Base-by-base conservation (phyloP, 1,284 basidiomycete species). In the Pyrrhoderma lamaoense region DNA sequence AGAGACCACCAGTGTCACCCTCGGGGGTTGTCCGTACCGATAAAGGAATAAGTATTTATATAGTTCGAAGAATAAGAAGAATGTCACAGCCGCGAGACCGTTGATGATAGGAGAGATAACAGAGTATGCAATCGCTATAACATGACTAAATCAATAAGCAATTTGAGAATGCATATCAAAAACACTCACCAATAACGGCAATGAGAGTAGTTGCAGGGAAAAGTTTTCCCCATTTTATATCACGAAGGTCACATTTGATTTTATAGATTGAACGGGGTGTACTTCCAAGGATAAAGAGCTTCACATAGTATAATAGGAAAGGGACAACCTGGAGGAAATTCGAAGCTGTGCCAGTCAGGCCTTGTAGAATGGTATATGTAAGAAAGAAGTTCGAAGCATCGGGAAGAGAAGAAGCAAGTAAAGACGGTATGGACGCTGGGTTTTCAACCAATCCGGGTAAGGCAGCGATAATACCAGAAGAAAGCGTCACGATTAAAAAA, bases 71-170 rank as follows among this genome's bases (percentile, higher is more conserved):
- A 92, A 89, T 39, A 88, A 67, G 66, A 88, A 80, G 74, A 97
- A 97, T 2, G 89, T 83, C 42, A 77, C 74, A 52, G 80, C 80
- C 1, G 91, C 85, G 45, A 99, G 83, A 13, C 94, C 94, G 62
- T 92, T 95, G 70, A 97, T 89, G 62, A 99, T 78, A 0, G 95
- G 95, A 1, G 92, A 85, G 59, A 99, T 95, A 64, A 96, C 79
- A 47, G 85, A 86, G 71, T 99, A 99, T 2, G 80, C 82, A 37
- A 84, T 64, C 3, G 79, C 82, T 84, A 54, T 37, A 18, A 42
- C 25, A 45, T 47, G 13, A 11, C 36, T 8, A 38, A 23, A 52
- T 46, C n/a, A 38, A 25, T 16, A 9, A 25, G 38, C 18, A 42
- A 39, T 16, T 13, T 9, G n/a, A 19, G 19, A 36, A 19, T 22